Conservation (phyloP, 2,329 filamentous ascomycete genomes). For the Fusarium luffae region DNA sequence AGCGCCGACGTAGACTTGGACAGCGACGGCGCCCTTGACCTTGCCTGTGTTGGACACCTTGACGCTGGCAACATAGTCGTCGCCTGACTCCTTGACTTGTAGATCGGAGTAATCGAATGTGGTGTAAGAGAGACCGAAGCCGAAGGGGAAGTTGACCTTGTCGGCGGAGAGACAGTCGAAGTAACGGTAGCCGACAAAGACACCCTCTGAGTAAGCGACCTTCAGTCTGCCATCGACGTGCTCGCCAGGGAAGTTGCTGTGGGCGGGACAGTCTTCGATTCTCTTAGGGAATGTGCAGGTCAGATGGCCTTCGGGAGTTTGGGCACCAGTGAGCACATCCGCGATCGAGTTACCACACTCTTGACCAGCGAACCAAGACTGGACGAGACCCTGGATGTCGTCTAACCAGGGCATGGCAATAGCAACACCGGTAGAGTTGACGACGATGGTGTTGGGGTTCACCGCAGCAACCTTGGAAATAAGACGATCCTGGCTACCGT, state of each 20-base stretch:
- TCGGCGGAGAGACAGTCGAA: constrained; percentile 70
- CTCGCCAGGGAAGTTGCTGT: constrained; percentile 69
- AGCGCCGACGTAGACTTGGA: constrained; percentile 63
- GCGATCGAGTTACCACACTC: constrained; percentile 76
- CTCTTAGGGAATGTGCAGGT: constrained; percentile 70
- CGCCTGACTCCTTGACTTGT: constrained; percentile 50
- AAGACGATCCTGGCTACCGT: constrained; percentile 68
- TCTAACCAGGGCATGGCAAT: constrained; percentile 68
- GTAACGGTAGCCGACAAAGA: constrained; percentile 76
- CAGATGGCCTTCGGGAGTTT: constrained; percentile 73
- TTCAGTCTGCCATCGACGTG: constrained; percentile 58
- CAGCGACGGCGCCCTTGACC: constrained; percentile 61
- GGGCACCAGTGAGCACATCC: constrained; percentile 72
- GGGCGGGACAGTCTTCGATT: constrained; percentile 72
- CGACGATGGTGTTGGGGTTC: constrained; percentile 69
- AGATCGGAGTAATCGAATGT: constrained; percentile 71
- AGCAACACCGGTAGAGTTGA: constrained; percentile 73
- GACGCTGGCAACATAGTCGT: constrained; percentile 58
- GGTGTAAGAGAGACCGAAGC: constrained; percentile 59
- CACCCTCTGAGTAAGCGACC: constrained; percentile 74
- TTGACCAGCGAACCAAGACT: constrained; percentile 77
- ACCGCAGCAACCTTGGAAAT: constrained; percentile 65
- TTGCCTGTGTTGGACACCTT: constrained; percentile 68
- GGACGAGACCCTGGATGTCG: constrained; percentile 68
- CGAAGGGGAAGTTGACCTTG: constrained; percentile 73